These are phyloP conservation scores for Voacanga thouarsii DNA, from an alignment of 257 asterid species.

Conservation along the genomic window DNA sequence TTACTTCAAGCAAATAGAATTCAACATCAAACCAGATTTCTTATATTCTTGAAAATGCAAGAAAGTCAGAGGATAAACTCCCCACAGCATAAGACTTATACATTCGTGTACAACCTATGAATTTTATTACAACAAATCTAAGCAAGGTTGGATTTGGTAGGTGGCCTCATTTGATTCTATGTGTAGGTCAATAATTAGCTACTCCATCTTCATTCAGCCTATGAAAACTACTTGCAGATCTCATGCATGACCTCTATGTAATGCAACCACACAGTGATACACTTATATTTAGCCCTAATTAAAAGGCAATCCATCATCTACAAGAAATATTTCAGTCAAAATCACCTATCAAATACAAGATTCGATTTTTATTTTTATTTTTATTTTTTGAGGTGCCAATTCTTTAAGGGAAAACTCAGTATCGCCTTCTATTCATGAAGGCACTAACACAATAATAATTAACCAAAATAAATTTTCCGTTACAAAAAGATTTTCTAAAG, in stretches of 20 bases:
- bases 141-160: not conserved
- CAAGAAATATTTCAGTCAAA: not conserved
- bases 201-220: not conserved
- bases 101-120: no score
- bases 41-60: no score
- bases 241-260: conserved; percentile 9
- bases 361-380: no score
- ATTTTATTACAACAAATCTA: no score
- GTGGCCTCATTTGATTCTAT: conserved; percentile 6
- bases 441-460: not conserved
- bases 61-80: no score
- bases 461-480: not conserved
- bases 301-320: not conserved
- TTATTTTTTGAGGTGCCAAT: no score
- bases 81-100: no score
- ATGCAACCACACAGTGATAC: not conserved
- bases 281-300: not conserved
- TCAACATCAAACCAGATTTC: no score
- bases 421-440: no score
- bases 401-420: no score
- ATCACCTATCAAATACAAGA: not conserved
- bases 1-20: no score
- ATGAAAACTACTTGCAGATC: not conserved
- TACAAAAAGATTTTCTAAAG: not conserved
- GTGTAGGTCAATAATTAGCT: not conserved